phyloP scores from a whole-genome alignment of 495 filamentous ascomycete species.

The Podospora conica region DNA sequence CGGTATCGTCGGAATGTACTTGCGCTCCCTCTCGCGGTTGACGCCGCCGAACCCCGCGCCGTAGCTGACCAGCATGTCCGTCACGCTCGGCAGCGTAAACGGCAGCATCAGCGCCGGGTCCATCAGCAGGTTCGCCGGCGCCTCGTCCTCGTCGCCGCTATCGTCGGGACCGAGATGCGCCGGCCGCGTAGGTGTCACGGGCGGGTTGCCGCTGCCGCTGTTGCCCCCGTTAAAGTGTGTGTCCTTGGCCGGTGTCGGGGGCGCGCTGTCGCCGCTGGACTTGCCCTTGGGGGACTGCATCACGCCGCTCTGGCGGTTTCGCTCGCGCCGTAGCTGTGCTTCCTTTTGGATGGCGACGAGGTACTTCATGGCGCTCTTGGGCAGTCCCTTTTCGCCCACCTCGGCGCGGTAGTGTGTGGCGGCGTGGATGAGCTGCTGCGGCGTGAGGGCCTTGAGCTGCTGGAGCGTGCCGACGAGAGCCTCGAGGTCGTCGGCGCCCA shows the following conservation, averaged over 20 bases:
- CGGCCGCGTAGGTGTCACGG: conserved; percentile 6
- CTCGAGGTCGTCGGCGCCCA: conserved; percentile 81
- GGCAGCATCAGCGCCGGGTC: conserved; percentile 91
- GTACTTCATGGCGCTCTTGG: conserved; percentile 80
- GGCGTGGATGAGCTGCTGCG: conserved; percentile 86
- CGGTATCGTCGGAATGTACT: conserved; percentile 94
- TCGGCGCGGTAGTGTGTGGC: conserved; percentile 90
- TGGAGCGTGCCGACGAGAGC: conserved; percentile 77
- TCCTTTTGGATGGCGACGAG: conserved; percentile 75
- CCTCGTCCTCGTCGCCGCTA: conserved; percentile 52
- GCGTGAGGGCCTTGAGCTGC: conserved; percentile 76
- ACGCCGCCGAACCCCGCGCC: conserved; percentile 90
- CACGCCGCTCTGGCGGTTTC: conserved; percentile 22
- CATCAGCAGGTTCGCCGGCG: conserved; percentile 66
- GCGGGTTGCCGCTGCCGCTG: background rate
- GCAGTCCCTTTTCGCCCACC: conserved; percentile 88
- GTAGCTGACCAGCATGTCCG: conserved; percentile 93
- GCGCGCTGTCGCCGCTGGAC: conserved; percentile 23
- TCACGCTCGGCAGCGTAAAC: conserved; percentile 89
- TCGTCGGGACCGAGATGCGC: conserved; percentile 23
- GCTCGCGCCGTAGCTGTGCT: conserved; percentile 48
- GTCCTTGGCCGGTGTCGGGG: conserved; percentile 36
- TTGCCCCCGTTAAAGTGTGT: conserved; percentile 23
- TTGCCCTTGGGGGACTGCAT: conserved; percentile 30
- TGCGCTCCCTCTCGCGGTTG: conserved; percentile 84